Base-by-base conservation (phyloP, 2,329 filamentous ascomycete species). In the Alternaria arborescens region DNA sequence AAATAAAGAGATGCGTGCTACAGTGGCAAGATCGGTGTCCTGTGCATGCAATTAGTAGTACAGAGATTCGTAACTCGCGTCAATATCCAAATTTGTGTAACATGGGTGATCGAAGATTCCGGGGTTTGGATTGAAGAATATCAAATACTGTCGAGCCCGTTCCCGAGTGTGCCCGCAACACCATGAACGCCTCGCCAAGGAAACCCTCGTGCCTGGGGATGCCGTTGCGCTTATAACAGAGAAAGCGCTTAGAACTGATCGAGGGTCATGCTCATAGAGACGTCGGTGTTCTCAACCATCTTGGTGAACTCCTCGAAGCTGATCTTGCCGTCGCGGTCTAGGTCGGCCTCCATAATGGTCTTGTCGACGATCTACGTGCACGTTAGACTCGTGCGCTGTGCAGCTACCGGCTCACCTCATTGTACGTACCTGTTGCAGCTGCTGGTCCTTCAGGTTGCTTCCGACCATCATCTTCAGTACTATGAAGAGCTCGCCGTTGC, bases 381-480 rank as follows among this genome's bases (percentile, higher is more conserved):
- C 34, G 51, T 71, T 53, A 72, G 67, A 32, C 14, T 22, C 30
- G 30, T 42, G 34, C 3, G 16, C 22, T 3, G 3, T 14, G 14
- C 22, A 5, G 6, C 28, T 38, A 11, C 11, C 10, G 18, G n/a
- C 8, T 7, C 28, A 1, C 24, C 18, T 8, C 18, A 11, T 44
- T 42, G 10, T 20, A 48, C 71, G 51, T 73, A 84, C 82, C 81
- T 94, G 95, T 84, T 99, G 95, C 78, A 99, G 83, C 83, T 99
- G 95, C 82, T 97, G 93, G 80, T 99, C 95, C 86, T 99, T 99
- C 76, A 99, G 84, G 81, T 99, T 99, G 84, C 92, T 97, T 61
- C 95, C 95, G 52, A 99, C 95, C 95, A 99, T 99, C 95, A 99
- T 99, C 91, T 99, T 99, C 75, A 99, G 86, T 76, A 99, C 95